phyloP scores from a whole-genome alignment of 2,329 filamentous ascomycete genomes.

The Myriosclerotinia duriaeana region DNA sequence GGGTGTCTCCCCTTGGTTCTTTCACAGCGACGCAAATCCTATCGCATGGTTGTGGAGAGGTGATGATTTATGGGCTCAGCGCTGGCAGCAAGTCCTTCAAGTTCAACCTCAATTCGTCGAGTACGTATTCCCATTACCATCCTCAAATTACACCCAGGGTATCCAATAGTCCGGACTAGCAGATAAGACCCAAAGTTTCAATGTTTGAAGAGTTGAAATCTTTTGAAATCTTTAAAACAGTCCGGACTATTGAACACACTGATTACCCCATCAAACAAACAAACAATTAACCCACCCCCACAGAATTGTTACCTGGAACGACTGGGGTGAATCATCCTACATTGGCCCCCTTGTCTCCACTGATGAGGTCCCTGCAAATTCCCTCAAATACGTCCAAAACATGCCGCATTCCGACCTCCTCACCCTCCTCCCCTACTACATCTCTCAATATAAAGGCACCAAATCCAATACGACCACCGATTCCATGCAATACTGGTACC shows the following conservation, averaged over 20 bases:
- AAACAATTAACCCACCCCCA: slow-evolving; percentile 24
- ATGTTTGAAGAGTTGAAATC: too few species aligned
- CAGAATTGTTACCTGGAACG: slow-evolving; percentile 51
- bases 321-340: slow-evolving; percentile 55
- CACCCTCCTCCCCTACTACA: slow-evolving; percentile 50
- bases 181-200: too few species aligned
- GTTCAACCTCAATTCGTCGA: slow-evolving; percentile 49
- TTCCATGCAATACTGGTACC: slow-evolving; percentile 47
- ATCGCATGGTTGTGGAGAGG: slow-evolving; percentile 65
- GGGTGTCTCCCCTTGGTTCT: slow-evolving; percentile 60
- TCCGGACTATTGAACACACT: too few species aligned
- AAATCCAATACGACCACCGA: slow-evolving; percentile 38
- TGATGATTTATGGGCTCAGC: slow-evolving; percentile 60
- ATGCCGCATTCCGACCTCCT: slow-evolving; percentile 54
- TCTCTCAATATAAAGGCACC: slow-evolving; percentile 50
- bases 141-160: too few species aligned
- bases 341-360: slow-evolving; percentile 49
- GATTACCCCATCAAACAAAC: background rate
- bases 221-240: too few species aligned
- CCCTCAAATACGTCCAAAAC: slow-evolving; percentile 49
- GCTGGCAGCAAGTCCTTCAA: slow-evolving; percentile 54
- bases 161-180: too few species aligned
- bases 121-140: slow-evolving; percentile 38
- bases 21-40: slow-evolving; percentile 54
- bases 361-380: slow-evolving; percentile 42